Percentiles rank a stretch among this genome's conserved stretches.
Conservation (phyloP, 345 rosid genomes). For the Salix dunnii region DNA sequence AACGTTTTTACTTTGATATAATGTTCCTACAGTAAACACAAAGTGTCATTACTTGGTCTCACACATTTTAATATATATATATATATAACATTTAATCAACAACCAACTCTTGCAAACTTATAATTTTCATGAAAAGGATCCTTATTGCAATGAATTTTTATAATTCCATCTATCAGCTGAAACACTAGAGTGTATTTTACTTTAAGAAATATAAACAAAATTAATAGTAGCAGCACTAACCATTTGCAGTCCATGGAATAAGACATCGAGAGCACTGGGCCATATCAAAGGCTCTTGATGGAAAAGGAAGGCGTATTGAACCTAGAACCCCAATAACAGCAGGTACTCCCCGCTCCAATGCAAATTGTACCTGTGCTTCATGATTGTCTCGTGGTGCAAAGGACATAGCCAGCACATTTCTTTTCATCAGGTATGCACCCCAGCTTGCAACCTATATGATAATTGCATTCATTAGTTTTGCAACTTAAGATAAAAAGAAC, state of each 20-base stretch:
- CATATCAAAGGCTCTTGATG: conserved; percentile 95
- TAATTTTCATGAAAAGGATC: neutral
- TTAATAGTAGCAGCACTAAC: conserved; percentile 32
- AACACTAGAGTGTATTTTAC: neutral
- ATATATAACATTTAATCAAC: neutral
- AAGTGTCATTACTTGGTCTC: no score
- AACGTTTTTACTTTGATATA: neutral
- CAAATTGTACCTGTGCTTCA: conserved; percentile 98
- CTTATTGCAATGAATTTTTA: neutral
- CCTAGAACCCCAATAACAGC: conserved; percentile 93
- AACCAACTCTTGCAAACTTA: neutral
- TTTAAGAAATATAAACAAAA: neutral
- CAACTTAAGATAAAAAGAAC: neutral
- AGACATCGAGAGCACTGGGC: conserved; percentile 97
- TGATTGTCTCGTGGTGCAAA: conserved; percentile 97
- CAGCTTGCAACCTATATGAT: conserved; percentile 84
- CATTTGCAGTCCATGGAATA: conserved; percentile 86
- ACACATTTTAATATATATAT: no score
- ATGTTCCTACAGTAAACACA: neutral
- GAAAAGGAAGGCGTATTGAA: conserved; percentile 76
- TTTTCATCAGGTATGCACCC: conserved; percentile 90
- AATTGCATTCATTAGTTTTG: conserved; percentile 9
- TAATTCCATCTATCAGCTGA: neutral
- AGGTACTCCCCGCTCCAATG: conserved; percentile 97
- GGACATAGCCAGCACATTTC: conserved; percentile 87